Conservation (phyloP, 805 yeast species). For the Saturnispora gosingensis region DNA sequence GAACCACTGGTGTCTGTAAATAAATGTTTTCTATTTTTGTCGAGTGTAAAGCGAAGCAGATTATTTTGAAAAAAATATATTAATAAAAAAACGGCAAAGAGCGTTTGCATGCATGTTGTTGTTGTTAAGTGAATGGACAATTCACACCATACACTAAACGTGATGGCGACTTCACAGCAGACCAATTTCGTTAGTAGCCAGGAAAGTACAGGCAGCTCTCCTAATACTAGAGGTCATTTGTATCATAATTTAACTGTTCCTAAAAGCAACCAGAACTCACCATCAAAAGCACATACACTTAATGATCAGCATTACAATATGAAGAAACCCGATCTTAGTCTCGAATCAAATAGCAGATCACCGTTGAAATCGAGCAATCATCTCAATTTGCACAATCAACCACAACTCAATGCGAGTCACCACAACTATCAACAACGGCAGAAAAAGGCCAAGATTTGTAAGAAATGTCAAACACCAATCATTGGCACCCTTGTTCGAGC, state of each 20-base stretch:
- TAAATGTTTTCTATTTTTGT: background rate
- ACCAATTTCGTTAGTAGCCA: background rate
- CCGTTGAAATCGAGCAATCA: background rate
- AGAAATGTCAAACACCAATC: constrained; percentile 43
- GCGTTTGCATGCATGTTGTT: background rate
- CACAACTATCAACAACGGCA: background rate
- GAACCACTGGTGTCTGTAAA: background rate
- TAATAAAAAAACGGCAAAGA: background rate
- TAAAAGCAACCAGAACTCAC: background rate
- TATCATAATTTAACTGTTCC: constrained; percentile 2
- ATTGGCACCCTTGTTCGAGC: constrained; percentile 83
- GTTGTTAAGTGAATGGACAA: background rate
- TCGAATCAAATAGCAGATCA: background rate
- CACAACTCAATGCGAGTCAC: background rate
- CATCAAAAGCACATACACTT: background rate
- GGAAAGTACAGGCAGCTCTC: background rate
- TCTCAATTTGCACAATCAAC: background rate
- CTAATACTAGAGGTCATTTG: background rate
- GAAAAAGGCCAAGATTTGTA: constrained; percentile 35
- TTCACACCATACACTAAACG: background rate
- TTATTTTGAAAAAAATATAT: background rate
- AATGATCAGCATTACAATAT: background rate
- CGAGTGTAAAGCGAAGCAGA: background rate
- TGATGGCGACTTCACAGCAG: background rate
- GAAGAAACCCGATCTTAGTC: background rate